Evolutionary conservation across 495 filamentous ascomycete genomes (phyloP).

Genomic region (Parathielavia appendiculata): DNA sequence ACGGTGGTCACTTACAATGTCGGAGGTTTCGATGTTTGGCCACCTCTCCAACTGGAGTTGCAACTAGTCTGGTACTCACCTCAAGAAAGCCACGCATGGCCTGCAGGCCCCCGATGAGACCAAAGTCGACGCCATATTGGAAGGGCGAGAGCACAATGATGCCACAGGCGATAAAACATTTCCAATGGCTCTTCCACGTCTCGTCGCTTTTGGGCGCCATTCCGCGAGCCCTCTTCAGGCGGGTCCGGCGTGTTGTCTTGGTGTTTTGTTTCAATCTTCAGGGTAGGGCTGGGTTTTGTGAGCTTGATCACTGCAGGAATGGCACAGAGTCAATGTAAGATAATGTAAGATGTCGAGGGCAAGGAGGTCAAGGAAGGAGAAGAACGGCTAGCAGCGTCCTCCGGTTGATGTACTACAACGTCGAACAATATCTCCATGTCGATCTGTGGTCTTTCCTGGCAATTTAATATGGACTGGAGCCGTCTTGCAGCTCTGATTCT

Average conservation of each 20-base stretch:
- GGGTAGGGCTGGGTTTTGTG: background rate
- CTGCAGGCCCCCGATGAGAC: constrained; percentile 56
- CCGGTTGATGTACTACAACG: background rate
- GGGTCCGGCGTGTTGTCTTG: background rate
- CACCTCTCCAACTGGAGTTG: too few relatives aligned
- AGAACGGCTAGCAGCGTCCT: background rate
- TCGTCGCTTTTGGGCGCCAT: constrained; percentile 14
- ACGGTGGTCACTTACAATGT: too few relatives aligned
- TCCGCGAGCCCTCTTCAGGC: background rate
- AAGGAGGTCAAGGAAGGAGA: background rate
- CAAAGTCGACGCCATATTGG: constrained; percentile 61
- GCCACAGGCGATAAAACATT: constrained; percentile 40
- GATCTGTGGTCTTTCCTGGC: background rate
- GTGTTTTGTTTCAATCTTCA: background rate
- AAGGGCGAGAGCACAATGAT: constrained; percentile 52
- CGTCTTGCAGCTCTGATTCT: background rate
- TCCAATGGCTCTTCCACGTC: constrained; percentile 37
- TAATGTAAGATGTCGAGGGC: too few relatives aligned
- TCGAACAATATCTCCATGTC: background rate
- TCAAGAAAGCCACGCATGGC: constrained; percentile 58
- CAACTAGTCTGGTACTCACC: constrained; percentile 21
- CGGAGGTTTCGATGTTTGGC: too few relatives aligned
- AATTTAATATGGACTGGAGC: constrained; percentile 1
- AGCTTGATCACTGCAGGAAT: too few relatives aligned
- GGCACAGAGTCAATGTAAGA: background rate